Conservation (phyloP, 306 rosid species). For the Sicyos baderoa region DNA sequence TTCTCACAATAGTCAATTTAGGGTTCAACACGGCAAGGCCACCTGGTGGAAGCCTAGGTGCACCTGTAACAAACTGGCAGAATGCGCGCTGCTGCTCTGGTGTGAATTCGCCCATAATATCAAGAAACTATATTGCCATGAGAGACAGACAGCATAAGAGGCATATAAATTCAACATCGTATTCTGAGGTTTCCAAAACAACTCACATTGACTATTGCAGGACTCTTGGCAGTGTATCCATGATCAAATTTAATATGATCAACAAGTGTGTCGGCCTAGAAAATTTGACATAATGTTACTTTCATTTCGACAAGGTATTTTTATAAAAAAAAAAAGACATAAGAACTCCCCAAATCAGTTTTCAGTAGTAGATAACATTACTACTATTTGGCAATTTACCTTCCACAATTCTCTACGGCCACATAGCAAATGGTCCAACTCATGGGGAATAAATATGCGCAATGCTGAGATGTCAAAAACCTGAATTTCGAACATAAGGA, state of each 20-base stretch:
- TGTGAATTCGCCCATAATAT: constrained; percentile 88
- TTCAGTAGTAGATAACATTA: background rate
- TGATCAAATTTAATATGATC: constrained; percentile 97
- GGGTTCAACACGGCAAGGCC: constrained; percentile 92
- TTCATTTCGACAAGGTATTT: background rate
- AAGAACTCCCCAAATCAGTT: background rate
- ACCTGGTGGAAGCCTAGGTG: constrained; percentile 95
- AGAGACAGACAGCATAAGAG: constrained; percentile 11
- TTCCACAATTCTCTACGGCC: constrained; percentile 97
- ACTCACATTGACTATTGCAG: constrained; percentile 79
- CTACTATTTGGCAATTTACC: constrained; percentile 34
- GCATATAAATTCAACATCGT: background rate
- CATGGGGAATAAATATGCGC: constrained; percentile 78
- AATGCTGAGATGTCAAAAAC: constrained; percentile 80
- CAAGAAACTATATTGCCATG: constrained; percentile 52
- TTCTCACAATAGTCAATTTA: constrained; percentile 86
- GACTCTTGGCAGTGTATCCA: constrained; percentile 96
- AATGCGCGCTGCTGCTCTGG: constrained; percentile 91
- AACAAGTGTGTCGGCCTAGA: constrained; percentile 79
- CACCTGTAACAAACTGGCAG: constrained; percentile 97
- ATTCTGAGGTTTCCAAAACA: constrained; percentile 3
- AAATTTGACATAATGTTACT: background rate
- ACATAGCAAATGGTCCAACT: constrained; percentile 85
- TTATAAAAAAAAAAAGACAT: too few species aligned
- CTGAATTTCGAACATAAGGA: constrained; percentile 28